Base-by-base conservation (phyloP, 768 basidiomycete species). In the Cystobasidium ongulense region DNA sequence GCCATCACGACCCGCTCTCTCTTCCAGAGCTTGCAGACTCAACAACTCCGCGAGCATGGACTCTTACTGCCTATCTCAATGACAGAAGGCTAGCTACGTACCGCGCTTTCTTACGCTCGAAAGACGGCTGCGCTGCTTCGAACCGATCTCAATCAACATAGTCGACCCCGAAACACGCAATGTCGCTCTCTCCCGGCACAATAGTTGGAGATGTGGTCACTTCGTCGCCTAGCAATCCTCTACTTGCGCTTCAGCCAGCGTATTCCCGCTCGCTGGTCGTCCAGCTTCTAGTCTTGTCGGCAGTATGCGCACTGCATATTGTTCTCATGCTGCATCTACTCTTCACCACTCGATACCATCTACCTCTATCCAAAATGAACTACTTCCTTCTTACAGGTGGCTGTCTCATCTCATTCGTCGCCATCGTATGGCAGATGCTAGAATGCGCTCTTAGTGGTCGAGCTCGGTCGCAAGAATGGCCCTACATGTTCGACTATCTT, bases 281-380 rank as follows among this genome's bases (percentile, higher is more conserved):
- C 0, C 96, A 99, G 79, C 87, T 97, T 63, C 85, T 96, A 74
- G 82, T 95, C 65, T 88, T 87, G 0, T 92, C 92, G 57, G 86
- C 96, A 75, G 87, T 91, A 4, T 83, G 95, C 75, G 90, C 95
- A 11, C 86, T 98, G 74, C 86, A 90, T 54, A 84, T 85, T 54
- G 89, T 95, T 23, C 88, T 99, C 52, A 84, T 96, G 77, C 87
- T 96, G 72, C 93, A 98, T 77, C 88, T 99, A 76, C 81, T 92
- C 74, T 96, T 99, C 83, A 97, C 96, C 3, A 90, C 89, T 0
- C 92, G 95, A 80, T 97, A 95, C 76, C 96, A 99, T 81, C 91
- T 90, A 86, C 91, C 92, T 0, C 88, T 99, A 46, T 92, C 93
- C 0, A 89, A 88, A 5, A 86, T 90, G 78, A 99, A 99, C 83